These are phyloP conservation scores for Lactarius deliciosus DNA, from an alignment of 768 basidiomycete species.

Conservation along the genomic window DNA sequence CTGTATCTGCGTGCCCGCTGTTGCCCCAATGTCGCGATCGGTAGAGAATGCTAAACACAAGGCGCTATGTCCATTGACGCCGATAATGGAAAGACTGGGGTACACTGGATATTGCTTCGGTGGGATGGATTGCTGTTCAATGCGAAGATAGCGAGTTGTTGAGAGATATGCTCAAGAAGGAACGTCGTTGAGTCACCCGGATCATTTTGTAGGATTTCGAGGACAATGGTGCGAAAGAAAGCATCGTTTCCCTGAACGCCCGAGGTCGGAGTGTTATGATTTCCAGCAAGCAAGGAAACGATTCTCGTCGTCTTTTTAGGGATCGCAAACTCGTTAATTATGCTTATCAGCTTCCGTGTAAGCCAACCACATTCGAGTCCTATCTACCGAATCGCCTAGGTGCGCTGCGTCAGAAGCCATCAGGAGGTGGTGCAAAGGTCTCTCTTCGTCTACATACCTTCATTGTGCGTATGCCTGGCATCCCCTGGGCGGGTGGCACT, in stretches of 20 bases:
- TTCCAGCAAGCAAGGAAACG: neutral
- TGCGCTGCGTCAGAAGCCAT: no score
- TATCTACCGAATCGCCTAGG: no score
- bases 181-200: neutral
- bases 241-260: no score
- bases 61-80: constrained; percentile 9
- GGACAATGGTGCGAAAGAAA: no score
- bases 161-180: constrained; percentile 13
- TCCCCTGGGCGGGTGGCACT: no score
- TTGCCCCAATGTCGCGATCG: constrained; percentile 12
- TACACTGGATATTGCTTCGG: neutral
- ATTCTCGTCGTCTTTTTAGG: no score
- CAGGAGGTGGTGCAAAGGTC: no score
- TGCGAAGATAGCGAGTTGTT: constrained; percentile 1
- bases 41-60: constrained; percentile 10
- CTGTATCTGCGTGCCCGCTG: constrained; percentile 13
- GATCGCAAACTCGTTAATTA: no score
- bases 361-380: no score
- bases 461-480: neutral
- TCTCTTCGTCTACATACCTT: neutral
- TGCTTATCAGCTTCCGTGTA: no score
- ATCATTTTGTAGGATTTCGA: constrained; percentile 26
- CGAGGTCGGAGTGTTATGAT: neutral
- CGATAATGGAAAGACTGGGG: neutral
- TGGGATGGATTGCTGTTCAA: constrained; percentile 1